Conservation (phyloP, 2,329 filamentous ascomycete genomes). For the Plectosphaerella cucumerina region DNA sequence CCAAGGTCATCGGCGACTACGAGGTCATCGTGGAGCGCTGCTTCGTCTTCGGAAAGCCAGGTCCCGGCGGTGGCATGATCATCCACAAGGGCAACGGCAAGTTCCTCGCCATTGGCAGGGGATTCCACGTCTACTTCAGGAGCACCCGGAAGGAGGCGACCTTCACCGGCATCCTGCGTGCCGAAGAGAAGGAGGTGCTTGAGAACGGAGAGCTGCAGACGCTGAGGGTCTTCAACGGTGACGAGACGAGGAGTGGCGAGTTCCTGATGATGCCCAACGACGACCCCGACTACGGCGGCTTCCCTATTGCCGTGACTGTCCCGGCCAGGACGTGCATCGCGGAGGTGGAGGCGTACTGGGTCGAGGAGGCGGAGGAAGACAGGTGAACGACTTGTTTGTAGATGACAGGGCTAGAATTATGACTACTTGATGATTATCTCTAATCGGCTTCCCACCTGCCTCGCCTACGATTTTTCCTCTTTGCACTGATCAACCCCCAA, state of each 20-base stretch:
- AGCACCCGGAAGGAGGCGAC: slow-evolving; percentile 24
- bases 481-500: no score
- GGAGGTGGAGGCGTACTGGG: slow-evolving; percentile 32
- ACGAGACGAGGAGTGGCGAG: slow-evolving; percentile 37
- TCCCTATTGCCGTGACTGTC: slow-evolving; percentile 50
- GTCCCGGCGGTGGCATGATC: slow-evolving; percentile 31
- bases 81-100: slow-evolving; percentile 28
- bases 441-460: no score
- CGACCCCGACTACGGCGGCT: slow-evolving; percentile 51
- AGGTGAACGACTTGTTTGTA: background rate
- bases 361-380: slow-evolving; percentile 21
- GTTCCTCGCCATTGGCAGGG: slow-evolving; percentile 31
- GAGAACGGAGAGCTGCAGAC: slow-evolving; percentile 26
- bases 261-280: slow-evolving; percentile 52
- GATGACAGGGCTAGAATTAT: no score
- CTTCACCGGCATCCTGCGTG: slow-evolving; percentile 31
- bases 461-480: no score
- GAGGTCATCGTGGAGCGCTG: slow-evolving; percentile 30
- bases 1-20: slow-evolving; percentile 23
- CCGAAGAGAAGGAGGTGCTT: slow-evolving; percentile 30
- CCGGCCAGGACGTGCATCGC: slow-evolving; percentile 46
- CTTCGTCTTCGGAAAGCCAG: slow-evolving; percentile 35
- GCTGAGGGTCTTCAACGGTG: slow-evolving; percentile 29
- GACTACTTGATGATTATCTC: no score
- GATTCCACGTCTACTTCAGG: slow-evolving; percentile 31